Conservation (phyloP, 2,329 filamentous ascomycete genomes). For the Aspergillus pseudoterreus region DNA sequence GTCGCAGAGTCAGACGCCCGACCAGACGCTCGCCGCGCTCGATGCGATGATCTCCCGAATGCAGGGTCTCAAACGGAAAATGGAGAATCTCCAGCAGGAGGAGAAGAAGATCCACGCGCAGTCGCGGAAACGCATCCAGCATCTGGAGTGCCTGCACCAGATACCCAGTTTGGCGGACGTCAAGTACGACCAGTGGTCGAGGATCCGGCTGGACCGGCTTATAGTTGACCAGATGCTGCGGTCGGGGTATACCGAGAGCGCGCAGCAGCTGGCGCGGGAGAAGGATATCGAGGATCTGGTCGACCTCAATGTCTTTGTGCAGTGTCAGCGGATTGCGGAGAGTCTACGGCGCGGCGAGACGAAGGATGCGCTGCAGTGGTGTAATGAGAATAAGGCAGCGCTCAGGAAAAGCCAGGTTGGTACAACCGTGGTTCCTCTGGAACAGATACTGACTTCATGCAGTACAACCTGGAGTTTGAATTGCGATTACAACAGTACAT, state of each 20-base stretch:
- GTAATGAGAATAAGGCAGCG: constrained; percentile 86
- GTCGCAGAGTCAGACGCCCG: constrained; percentile 58
- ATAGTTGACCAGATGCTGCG: constrained; percentile 90
- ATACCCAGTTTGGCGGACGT: constrained; percentile 84
- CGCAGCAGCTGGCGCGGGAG: constrained; percentile 68
- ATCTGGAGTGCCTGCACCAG: constrained; percentile 75
- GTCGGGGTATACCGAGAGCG: constrained; percentile 75
- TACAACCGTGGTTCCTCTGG: neutral
- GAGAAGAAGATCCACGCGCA: constrained; percentile 74
- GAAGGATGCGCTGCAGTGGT: constrained; percentile 81
- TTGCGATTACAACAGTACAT: constrained; percentile 92
- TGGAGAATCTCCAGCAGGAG: constrained; percentile 72
- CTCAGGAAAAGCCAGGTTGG: constrained; percentile 79
- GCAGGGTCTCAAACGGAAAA: constrained; percentile 83
- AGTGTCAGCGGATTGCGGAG: constrained; percentile 73
- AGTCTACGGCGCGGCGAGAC: constrained; percentile 69
- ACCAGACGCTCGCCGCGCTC: constrained; percentile 73
- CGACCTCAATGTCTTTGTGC: constrained; percentile 82
- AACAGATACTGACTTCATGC: neutral
- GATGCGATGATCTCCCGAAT: constrained; percentile 83
- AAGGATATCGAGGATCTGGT: constrained; percentile 76
- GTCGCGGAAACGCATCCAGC: constrained; percentile 69
- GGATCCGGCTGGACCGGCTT: constrained; percentile 73
- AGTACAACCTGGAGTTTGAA: constrained; percentile 88
- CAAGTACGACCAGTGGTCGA: constrained; percentile 88